These are phyloP conservation scores for Chytriomyces hyalinus DNA, from an alignment of 192 early-diverging fungal species.

Conservation along the genomic window DNA sequence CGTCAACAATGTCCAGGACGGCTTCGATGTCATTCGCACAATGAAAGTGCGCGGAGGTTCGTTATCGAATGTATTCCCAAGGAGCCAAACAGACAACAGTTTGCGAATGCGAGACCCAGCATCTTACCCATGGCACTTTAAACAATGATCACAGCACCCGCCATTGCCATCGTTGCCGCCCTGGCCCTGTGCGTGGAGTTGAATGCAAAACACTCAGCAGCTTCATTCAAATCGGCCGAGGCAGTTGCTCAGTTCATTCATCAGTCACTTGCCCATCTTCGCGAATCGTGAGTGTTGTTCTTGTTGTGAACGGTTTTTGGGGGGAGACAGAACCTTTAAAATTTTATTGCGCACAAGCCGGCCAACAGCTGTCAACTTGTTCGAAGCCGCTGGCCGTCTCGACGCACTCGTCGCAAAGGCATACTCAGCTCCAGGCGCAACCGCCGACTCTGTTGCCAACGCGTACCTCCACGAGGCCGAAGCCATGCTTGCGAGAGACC, in stretches of 20 bases:
- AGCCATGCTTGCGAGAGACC: conserved; percentile 82
- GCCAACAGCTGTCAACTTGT: conserved; percentile 96
- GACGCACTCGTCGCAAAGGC: conserved; percentile 28
- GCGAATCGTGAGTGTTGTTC: conserved; percentile 10
- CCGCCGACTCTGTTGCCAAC: conserved; percentile 52
- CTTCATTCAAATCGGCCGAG: conserved; percentile 38
- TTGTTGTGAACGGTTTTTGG: not conserved
- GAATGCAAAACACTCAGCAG: conserved; percentile 27
- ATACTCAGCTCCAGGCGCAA: conserved; percentile 15
- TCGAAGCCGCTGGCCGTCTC: conserved; percentile 75
- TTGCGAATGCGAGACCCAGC: not conserved
- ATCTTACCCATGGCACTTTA: not conserved
- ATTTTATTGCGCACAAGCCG: conserved; percentile 61
- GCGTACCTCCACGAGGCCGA: conserved; percentile 73
- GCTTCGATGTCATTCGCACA: conserved; percentile 85
- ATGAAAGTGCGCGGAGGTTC: conserved; percentile 79
- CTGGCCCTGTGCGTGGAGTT: conserved; percentile 87
- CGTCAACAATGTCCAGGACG: conserved; percentile 65
- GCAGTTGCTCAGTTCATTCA: conserved; percentile 59
- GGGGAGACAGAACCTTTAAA: conserved; percentile 46
- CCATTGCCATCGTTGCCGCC: conserved; percentile 96
- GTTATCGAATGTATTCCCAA: conserved; percentile 2
- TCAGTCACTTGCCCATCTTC: conserved; percentile 68
- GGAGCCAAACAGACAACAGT: no score
- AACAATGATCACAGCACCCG: conserved; percentile 67